Evolutionary conservation across 495 filamentous ascomycete genomes (phyloP), one percentile per base, ranked within the genome.

Genomic region (Tetracladium setigerum): DNA sequence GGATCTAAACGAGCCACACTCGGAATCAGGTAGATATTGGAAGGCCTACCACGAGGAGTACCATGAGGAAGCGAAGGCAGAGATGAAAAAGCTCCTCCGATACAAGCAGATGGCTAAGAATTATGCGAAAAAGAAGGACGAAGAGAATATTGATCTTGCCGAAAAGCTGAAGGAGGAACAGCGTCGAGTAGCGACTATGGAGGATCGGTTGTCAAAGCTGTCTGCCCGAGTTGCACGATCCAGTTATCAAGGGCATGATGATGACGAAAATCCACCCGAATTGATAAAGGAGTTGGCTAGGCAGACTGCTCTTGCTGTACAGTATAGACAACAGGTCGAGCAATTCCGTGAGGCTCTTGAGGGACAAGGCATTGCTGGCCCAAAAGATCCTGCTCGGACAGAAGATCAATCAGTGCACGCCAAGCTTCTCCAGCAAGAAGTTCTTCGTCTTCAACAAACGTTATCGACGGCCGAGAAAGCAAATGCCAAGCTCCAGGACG

Each of bases 11-110:
- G 79, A 86, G 37, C 89, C 92, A 4, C 78, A 81, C 34, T 94
- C 89, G 2, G 77, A 83, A 53, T 95, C 89, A 2, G 90, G 89
- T 2, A 82, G 83, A 60, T 95, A 91, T 64, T 98, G 92, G 92
- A 97, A 97, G 62, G 75, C 79, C 9, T 81, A 95, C 61, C 95
- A 86, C 56, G 83, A 94, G 47, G 78, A 73, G 47, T 90, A 96
- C 59, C 81, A 91, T 39, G 71, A 75, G 30, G 83, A 84, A 37
- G 91, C 89, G n/a, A 77, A 82, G 58, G 67, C 72, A 10, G 86
- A 90, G 59, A 85, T 91, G 63, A 82, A 83, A 59, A 84, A 77
- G 49, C 74, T 92, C 46, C 74, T 87, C 37, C 83, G 83, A 55
- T 87, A 89, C 64, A 86, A 86, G 62, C 81, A 84, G 17, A 71